phyloP scores from a whole-genome alignment of 2,329 filamentous ascomycete species.

The Diaporthe citriasiana region DNA sequence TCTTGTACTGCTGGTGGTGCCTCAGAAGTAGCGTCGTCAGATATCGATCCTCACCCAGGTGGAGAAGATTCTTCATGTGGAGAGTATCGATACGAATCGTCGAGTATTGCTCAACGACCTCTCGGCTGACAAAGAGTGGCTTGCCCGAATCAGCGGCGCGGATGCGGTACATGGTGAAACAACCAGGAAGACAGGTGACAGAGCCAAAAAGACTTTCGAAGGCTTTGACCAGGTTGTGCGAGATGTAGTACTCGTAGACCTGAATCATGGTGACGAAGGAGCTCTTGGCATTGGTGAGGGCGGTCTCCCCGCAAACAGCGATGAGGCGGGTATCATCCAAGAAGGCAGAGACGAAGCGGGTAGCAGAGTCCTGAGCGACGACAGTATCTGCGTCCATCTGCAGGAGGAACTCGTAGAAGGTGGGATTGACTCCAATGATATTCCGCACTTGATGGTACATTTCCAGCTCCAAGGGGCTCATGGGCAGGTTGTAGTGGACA shows the following conservation, averaged over 20 bases:
- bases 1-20: conserved; percentile 94
- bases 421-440: conserved; percentile 98
- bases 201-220: conserved; percentile 98
- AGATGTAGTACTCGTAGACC: conserved; percentile 99
- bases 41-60: conserved; percentile 97
- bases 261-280: conserved; percentile 99
- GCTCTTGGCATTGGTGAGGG: conserved; percentile 90
- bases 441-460: conserved; percentile 99
- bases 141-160: conserved; percentile 95
- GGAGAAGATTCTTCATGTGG: conserved; percentile 98
- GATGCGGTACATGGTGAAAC: conserved; percentile 99
- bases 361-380: conserved; percentile 89
- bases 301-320: conserved; percentile 94
- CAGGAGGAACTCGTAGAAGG: conserved; percentile 96
- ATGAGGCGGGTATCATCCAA: conserved; percentile 94
- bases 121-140: conserved; percentile 94
- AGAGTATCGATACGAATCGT: conserved; percentile 97
- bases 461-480: conserved; percentile 96
- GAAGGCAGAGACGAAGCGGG: conserved; percentile 92
- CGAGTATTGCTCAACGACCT: conserved; percentile 88
- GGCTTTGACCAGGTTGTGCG: conserved; percentile 95
- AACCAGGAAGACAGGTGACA: conserved; percentile 97
- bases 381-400: conserved; percentile 98
- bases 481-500: conserved; percentile 95
- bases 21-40: conserved; percentile 95